Percentiles rank a stretch among this genome's conserved stretches.
Evolutionary conservation across 1,284 basidiomycete genomes (phyloP).

Genomic region (Papiliotrema laurentii): DNA sequence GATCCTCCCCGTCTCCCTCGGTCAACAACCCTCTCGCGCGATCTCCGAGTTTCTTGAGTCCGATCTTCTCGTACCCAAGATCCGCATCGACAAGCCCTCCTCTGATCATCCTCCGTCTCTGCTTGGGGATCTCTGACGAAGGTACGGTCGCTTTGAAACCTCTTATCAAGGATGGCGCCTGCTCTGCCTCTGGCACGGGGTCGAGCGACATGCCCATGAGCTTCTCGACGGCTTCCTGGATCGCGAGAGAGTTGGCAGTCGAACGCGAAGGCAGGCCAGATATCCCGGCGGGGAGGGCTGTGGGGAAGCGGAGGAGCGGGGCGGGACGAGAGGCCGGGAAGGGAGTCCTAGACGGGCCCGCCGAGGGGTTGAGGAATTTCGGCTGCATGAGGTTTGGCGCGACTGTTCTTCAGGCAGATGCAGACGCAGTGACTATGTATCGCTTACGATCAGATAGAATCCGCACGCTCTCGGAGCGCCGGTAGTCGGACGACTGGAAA

Average conservation of each 20-base stretch:
- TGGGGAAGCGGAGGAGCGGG: conserved; percentile 58
- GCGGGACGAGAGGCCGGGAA: conserved; percentile 12
- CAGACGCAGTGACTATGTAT: not conserved
- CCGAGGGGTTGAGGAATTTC: conserved; percentile 63
- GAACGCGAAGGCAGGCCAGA: conserved; percentile 48
- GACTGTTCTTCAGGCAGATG: conserved; percentile 53
- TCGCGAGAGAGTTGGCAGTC: conserved; percentile 75
- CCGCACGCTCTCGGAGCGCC: conserved; percentile 41
- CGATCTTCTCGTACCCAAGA: conserved; percentile 69
- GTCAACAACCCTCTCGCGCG: conserved; percentile 67
- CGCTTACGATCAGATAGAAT: conserved; percentile 46
- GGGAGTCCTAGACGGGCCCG: conserved; percentile 45
- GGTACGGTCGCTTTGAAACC: conserved; percentile 91
- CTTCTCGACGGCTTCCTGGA: conserved; percentile 74
- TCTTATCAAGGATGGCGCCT: conserved; percentile 66
- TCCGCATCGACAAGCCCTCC: conserved; percentile 53
- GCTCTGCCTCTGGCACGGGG: conserved; percentile 2
- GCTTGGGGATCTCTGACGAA: conserved; percentile 70
- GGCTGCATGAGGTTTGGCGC: conserved; percentile 88
- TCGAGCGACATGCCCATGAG: conserved; percentile 68
- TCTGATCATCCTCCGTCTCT: conserved; percentile 68
- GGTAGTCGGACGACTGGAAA: conserved; percentile 36
- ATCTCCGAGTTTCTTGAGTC: conserved; percentile 72
- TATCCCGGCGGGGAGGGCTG: conserved; percentile 55
- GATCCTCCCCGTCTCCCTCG: conserved; percentile 52